Evolutionary conservation across 2,329 filamentous ascomycete genomes (phyloP).

Genomic region (Fusarium concolor): DNA sequence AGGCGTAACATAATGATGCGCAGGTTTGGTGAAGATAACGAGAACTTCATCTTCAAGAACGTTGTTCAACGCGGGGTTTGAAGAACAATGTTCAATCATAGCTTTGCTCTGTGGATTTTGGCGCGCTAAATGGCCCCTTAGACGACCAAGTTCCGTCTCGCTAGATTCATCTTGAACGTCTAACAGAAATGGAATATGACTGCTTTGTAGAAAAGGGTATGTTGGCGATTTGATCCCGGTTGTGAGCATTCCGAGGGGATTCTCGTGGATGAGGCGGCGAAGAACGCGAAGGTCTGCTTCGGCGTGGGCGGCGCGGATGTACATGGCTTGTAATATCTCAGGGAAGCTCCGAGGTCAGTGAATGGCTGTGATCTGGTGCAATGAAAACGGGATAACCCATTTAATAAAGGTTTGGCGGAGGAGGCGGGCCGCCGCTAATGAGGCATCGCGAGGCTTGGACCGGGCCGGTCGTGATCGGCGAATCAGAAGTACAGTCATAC

Average conservation of each 20-base stretch:
- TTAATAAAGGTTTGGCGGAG: slow-evolving; percentile 27
- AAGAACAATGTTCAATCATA: slow-evolving; percentile 60
- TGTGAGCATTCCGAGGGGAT: slow-evolving; percentile 71
- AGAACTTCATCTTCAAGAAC: slow-evolving; percentile 65
- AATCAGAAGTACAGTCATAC: slow-evolving; percentile 22
- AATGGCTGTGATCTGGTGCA: no score
- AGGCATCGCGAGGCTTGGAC: neutral
- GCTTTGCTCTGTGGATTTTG: slow-evolving; percentile 72
- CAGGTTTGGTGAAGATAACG: slow-evolving; percentile 70
- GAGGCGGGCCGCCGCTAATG: slow-evolving; percentile 19
- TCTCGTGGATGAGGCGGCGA: slow-evolving; percentile 66
- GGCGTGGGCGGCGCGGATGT: slow-evolving; percentile 55
- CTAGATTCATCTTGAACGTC: slow-evolving; percentile 58
- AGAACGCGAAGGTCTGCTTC: slow-evolving; percentile 63
- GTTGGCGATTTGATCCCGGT: slow-evolving; percentile 65
- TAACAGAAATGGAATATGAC: slow-evolving; percentile 71
- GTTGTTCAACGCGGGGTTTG: slow-evolving; percentile 11
- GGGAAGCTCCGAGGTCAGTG: no score
- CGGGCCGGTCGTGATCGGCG: slow-evolving; percentile 19
- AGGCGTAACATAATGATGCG: slow-evolving; percentile 74
- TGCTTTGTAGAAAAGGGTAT: slow-evolving; percentile 65
- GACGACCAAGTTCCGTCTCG: slow-evolving; percentile 52
- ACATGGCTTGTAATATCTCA: neutral
- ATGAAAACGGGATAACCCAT: neutral
- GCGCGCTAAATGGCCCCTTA: slow-evolving; percentile 71